Conservation (phyloP, 140 eudicot species). For the Senecio squalidus region DNA sequence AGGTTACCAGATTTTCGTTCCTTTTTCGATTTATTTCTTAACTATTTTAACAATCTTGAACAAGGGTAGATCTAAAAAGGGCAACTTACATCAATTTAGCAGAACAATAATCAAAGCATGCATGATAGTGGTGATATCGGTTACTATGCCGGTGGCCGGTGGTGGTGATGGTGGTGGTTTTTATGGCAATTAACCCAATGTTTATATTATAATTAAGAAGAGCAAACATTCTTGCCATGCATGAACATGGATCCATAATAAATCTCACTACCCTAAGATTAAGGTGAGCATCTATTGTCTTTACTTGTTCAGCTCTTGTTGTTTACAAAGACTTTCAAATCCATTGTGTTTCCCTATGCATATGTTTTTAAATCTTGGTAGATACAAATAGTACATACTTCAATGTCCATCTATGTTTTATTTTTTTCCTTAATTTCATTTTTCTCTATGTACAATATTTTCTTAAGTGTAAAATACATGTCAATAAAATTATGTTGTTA, state of each 20-base stretch:
- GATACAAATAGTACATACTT: constrained; percentile 27
- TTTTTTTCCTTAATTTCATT: neutral
- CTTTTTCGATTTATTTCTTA: no score
- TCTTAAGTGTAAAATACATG: no score
- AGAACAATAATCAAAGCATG: neutral
- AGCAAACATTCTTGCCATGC: constrained; percentile 42
- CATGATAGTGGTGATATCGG: neutral
- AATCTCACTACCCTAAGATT: constrained; percentile 31
- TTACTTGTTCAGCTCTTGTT: constrained; percentile 39
- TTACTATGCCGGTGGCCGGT: neutral
- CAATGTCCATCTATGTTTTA: constrained; percentile 18
- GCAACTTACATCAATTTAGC: neutral
- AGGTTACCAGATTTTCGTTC: neutral
- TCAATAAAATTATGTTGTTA: no score
- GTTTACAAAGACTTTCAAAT: constrained; percentile 39
- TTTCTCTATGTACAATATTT: no score
- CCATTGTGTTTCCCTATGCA: constrained; percentile 30
- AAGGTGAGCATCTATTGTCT: constrained; percentile 36
- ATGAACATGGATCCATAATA: constrained; percentile 31
- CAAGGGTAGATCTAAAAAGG: constrained; percentile 10
- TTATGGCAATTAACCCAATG: neutral
- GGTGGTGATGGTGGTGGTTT: neutral
- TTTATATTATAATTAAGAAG: constrained; percentile 19
- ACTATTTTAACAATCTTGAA: no score
- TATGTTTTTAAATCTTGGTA: constrained; percentile 24